These are phyloP conservation scores for Drosera capensis DNA, from an alignment of 148 eudicot genomes.

Conservation along the genomic window DNA sequence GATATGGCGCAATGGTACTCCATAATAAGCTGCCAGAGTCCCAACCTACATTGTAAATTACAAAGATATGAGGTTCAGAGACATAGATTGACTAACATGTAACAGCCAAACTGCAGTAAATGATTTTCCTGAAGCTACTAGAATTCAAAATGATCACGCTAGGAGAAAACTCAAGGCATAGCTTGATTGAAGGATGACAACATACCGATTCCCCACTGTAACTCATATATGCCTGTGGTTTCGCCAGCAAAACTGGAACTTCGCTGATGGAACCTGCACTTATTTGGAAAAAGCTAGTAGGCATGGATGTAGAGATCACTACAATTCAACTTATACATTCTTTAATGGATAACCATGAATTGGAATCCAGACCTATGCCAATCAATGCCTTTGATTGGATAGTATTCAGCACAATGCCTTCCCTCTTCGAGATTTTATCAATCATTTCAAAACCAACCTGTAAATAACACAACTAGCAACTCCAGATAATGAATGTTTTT, in stretches of 20 bases:
- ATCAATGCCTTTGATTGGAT: constrained; percentile 91
- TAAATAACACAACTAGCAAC: not conserved
- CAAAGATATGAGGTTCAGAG: not conserved
- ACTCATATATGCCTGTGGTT: constrained; percentile 95
- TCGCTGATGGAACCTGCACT: constrained; percentile 88
- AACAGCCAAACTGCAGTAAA: not conserved
- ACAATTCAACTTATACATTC: too few relatives aligned
- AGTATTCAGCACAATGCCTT: constrained; percentile 75
- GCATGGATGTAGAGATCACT: not conserved
- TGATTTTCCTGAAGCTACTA: not conserved
- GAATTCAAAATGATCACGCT: not conserved
- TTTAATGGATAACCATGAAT: not conserved
- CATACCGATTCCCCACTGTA: constrained; percentile 89
- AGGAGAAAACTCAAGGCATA: not conserved
- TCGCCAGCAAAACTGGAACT: constrained; percentile 73
- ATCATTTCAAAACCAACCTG: constrained; percentile 99
- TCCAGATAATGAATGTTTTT: not conserved
- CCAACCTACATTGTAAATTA: constrained; percentile 44
- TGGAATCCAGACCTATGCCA: constrained; percentile 58
- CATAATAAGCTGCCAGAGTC: constrained; percentile 89
- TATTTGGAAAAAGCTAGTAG: constrained; percentile 2
- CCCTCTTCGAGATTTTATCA: constrained; percentile 54
- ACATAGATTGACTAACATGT: not conserved
- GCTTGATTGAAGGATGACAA: constrained; percentile 7
- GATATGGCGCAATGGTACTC: constrained; percentile 82